Conservation (phyloP, 1,284 basidiomycete genomes). For the Tetrapyrgos nigripes region DNA sequence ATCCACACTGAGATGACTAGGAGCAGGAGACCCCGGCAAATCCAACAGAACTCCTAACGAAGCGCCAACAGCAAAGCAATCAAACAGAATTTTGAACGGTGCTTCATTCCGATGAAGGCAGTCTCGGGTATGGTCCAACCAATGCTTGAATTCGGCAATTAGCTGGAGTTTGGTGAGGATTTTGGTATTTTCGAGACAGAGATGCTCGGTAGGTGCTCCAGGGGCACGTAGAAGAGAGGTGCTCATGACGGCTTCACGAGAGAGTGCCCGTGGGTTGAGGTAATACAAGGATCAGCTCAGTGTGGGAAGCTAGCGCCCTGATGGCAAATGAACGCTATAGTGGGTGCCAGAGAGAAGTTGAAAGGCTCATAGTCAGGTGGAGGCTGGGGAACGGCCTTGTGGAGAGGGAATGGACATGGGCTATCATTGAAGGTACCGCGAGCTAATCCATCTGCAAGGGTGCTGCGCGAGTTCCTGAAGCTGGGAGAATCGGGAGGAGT, state of each 20-base stretch:
- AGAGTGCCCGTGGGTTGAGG: background rate
- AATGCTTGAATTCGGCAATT: conserved; percentile 42
- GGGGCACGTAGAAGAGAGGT: conserved; percentile 23
- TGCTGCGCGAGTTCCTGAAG: too few species aligned
- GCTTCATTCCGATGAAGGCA: conserved; percentile 19
- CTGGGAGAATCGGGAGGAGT: too few species aligned
- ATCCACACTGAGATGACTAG: conserved; percentile 29
- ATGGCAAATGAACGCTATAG: too few species aligned
- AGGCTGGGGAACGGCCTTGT: too few species aligned
- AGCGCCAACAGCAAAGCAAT: conserved; percentile 43
- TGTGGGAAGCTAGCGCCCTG: background rate
- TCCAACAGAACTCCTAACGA: conserved; percentile 42
- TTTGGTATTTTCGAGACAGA: conserved; percentile 41
- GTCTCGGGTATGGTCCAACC: conserved; percentile 39
- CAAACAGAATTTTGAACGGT: conserved; percentile 39
- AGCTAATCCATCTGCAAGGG: too few species aligned
- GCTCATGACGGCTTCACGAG: conserved; percentile 3
- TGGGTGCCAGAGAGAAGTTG: too few species aligned
- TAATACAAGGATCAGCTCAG: background rate
- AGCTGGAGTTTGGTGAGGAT: conserved; percentile 43
- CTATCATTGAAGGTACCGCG: too few species aligned
- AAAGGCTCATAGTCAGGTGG: too few species aligned
- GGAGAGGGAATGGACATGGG: too few species aligned
- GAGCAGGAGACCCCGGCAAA: conserved; percentile 42
- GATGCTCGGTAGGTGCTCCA: conserved; percentile 39